Conservation (phyloP, 106 monocot genomes). For the Acorus calamus region DNA sequence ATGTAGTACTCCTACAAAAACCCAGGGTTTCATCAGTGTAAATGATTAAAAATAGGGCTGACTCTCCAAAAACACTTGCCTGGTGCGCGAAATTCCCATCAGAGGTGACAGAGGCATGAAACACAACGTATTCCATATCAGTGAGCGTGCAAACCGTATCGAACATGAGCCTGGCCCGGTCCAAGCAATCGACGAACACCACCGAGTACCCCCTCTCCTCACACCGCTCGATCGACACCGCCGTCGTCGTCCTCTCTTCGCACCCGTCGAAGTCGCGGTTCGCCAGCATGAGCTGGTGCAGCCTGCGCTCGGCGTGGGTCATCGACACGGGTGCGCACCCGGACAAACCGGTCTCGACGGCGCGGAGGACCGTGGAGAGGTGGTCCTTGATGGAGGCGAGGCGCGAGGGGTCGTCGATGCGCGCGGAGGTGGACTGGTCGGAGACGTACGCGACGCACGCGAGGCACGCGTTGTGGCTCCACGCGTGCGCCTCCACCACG, state of each 20-base stretch:
- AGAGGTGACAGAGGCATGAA: slow-evolving; percentile 50
- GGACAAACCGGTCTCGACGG: slow-evolving; percentile 29
- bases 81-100: slow-evolving; percentile 36
- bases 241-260: not conserved
- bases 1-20: slow-evolving; percentile 55
- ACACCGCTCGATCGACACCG: slow-evolving; percentile 39
- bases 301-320: slow-evolving; percentile 32
- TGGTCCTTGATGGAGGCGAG: slow-evolving; percentile 54
- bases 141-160: slow-evolving; percentile 64
- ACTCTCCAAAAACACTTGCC: slow-evolving; percentile 15
- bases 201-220: slow-evolving; percentile 50
- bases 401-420: slow-evolving; percentile 35
- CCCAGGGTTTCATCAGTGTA: not conserved
- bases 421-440: slow-evolving; percentile 32
- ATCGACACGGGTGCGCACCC: slow-evolving; percentile 20
- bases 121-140: slow-evolving; percentile 55
- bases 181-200: slow-evolving; percentile 47
- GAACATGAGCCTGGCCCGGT: slow-evolving; percentile 65
- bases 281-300: slow-evolving; percentile 68
- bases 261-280: slow-evolving; percentile 34
- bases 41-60: not conserved
- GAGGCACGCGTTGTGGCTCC: slow-evolving; percentile 57
- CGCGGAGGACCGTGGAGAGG: slow-evolving; percentile 47
- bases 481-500: slow-evolving; percentile 64
- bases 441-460: slow-evolving; percentile 61